Evolutionary conservation across 495 filamentous ascomycete species (phyloP).

Genomic region (Rhypophila decipiens): DNA sequence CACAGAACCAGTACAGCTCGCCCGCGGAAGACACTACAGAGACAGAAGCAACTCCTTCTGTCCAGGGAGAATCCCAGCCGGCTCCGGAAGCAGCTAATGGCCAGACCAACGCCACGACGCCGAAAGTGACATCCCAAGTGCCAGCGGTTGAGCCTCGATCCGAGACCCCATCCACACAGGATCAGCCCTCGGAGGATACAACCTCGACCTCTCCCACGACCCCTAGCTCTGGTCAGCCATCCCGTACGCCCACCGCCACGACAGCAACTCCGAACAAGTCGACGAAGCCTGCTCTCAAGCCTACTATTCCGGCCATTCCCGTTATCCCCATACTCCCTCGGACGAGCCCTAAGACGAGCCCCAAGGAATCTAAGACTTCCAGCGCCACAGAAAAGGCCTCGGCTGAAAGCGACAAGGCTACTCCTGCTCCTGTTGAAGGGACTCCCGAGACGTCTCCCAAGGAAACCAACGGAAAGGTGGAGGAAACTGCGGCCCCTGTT

Average conservation of each 20-base stretch:
- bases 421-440: constrained; percentile 24
- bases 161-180: constrained; percentile 62
- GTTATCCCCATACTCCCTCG: constrained; percentile 61
- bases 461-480: constrained; percentile 9
- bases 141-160: constrained; percentile 41
- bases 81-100: constrained; percentile 9
- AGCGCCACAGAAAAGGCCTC: constrained; percentile 20
- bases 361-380: constrained; percentile 35
- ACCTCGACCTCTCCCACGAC: constrained; percentile 64
- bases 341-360: constrained; percentile 40
- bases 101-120: constrained; percentile 23
- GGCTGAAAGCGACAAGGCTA: constrained; percentile 9
- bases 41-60: background rate
- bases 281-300: constrained; percentile 44
- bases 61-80: constrained; percentile 15
- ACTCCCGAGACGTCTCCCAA: constrained; percentile 18
- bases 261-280: constrained; percentile 25
- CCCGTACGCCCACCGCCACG: constrained; percentile 25
- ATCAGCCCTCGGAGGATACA: constrained; percentile 57
- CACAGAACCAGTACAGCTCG: constrained; percentile 30
- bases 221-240: constrained; percentile 52
- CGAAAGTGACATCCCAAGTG: constrained; percentile 12
- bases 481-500: constrained; percentile 20
- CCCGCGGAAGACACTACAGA: constrained; percentile 5
- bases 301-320: constrained; percentile 63